Evolutionary conservation across 73 alveolate genomes (phyloP), one percentile per base, ranked within the genome.

Genomic region (Durusdinium trenchii): DNA sequence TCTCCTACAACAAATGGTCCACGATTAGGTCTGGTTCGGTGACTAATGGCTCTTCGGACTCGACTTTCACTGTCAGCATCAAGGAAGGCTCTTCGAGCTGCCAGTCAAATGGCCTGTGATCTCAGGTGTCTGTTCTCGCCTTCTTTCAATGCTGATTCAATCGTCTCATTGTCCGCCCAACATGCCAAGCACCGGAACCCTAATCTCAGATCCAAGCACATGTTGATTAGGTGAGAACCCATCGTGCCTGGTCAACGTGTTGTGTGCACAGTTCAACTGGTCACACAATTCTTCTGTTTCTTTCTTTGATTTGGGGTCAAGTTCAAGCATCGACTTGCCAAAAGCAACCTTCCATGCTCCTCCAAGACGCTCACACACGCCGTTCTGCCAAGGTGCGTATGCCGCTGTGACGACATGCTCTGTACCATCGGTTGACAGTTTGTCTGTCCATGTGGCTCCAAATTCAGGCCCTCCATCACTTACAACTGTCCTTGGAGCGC

Each of bases 381-480:
- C 87, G 40, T 40, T 78, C 45, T 73, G 85, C 85, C 85, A 73
- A 10, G 85, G 85, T 6, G 36, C 5, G 52, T 3, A 73, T 9
- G 48, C 85, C 7, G 85, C 85, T 32, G 85, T 35, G 14, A 36
- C 85, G 14, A 35, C 85, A 36, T 73, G 85, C 3, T 73, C 52
- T 6, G 51, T 7, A 26, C 85, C 85, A 73, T 73, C 85, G 6
- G 7, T 5, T 73, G 26, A 30, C 47, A 73, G 38, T 26, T 35
- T 5, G 32, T 36, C 51, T 26, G 85, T 6, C 26, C 26, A 73
- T 6, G 36, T 6, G 36, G 28, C 85, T 7, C 30, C 85, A 36
- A 73, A 73, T 38, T 73, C 85, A 73, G 85, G 5, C 26, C 85
- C 85, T 20, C 85, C 85, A 73, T 73, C 85, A 26, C 52, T 30